Percentiles rank a stretch among this genome's conserved stretches.
Evolutionary conservation across 495 filamentous ascomycete species (phyloP).

Genomic region (Podospora didyma): DNA sequence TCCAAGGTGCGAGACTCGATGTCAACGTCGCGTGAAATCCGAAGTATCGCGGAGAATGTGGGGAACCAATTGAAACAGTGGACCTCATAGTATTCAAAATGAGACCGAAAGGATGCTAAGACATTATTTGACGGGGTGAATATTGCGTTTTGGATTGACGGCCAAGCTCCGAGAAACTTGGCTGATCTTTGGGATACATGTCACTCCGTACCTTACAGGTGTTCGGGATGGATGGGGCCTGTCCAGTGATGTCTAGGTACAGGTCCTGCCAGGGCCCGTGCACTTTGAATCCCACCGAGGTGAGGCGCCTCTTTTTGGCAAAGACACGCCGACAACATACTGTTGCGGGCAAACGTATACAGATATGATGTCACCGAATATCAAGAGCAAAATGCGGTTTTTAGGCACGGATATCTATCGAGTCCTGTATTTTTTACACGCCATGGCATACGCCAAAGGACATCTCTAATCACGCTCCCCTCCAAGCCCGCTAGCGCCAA

Average conservation of each 20-base stretch:
- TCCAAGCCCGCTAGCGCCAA: background rate
- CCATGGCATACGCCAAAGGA: background rate
- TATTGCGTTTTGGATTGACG: background rate
- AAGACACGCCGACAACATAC: too few species aligned
- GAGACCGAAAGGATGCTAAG: background rate
- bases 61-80: background rate
- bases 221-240: background rate
- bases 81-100: background rate
- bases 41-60: background rate
- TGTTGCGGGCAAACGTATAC: too few species aligned
- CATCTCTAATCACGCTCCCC: background rate
- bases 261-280: background rate
- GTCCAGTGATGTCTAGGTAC: background rate
- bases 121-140: background rate
- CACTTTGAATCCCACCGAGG: background rate
- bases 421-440: slow-evolving; percentile 19
- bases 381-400: background rate
- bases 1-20: background rate
- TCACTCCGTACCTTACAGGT: slow-evolving; percentile 1
- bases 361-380: background rate
- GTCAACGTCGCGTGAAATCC: background rate
- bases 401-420: slow-evolving; percentile 15
- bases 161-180: background rate
- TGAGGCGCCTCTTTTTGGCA: too few species aligned
- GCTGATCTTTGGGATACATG: background rate